Base-by-base conservation (phyloP, 805 yeast genomes). In the Sporopachydermia lactativora region DNA sequence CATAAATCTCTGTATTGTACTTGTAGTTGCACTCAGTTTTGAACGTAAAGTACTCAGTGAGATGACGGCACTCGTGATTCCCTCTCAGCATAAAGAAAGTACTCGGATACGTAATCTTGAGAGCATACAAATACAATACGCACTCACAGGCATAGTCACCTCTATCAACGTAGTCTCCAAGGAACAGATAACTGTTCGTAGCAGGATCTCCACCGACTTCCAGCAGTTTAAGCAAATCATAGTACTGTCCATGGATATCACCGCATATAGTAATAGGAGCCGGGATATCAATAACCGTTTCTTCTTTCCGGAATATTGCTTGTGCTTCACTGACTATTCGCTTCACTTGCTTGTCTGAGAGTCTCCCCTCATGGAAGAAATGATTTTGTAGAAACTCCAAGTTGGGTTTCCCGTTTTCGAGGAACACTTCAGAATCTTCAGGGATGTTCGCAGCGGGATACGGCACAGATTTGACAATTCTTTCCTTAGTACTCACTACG, bases 201-300 rank as follows among this genome's bases (percentile, higher is more conserved):
- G 62, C 66, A 8, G 96, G 95, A 53, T 80, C 77, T 2, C 97
- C 97, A 34, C 96, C 95, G 14, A 86, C 89, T 55, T 89, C 96
- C 53, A 89, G 83, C 36, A 89, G 63, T 59, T 88, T 86, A 73
- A 88, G 68, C 49, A 89, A 66, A 58, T 89, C 98, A 57, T 72
- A 88, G 57, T 73, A 85, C 58, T 89, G 97, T 14, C 98, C 98
- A 59, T 89, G 97, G n/a, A 88, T 71, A 60, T 89, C 97, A 42
- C 98, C 98, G 62, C 96, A 86, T 2, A 89, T 86, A 0, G 95
- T 88, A 2, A 89, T 83, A 1, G 97, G 98, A 0, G 96, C 94
- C 2, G 86, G 88, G 2, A 92, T 81, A 15, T 69, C 68, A 40
- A 89, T 62, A 49, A 89, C 55, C 51, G 82, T 89, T 4, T 95